These are phyloP conservation scores for Turnera subulata DNA, from an alignment of 345 rosid species.

Conservation along the genomic window DNA sequence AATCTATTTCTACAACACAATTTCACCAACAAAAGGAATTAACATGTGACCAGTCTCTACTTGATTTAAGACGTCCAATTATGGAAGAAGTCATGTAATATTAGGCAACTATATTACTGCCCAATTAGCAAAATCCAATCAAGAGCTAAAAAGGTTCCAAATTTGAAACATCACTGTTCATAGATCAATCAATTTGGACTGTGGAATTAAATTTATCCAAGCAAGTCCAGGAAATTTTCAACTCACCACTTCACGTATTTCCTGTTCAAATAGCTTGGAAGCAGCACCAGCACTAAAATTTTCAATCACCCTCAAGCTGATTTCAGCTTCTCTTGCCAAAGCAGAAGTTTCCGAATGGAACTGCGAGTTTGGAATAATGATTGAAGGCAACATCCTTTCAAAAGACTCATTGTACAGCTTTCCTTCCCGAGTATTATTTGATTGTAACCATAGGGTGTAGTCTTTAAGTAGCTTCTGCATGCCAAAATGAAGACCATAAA, in stretches of 20 bases:
- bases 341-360: slow-evolving; percentile 42
- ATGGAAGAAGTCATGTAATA: no score
- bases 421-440: slow-evolving; percentile 62
- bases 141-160: no score
- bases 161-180: no score
- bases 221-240: not conserved
- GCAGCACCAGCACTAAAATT: slow-evolving; percentile 53
- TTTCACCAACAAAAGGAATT: no score
- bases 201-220: no score
- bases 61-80: no score
- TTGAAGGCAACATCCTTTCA: slow-evolving; percentile 62
- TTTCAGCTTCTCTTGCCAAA: slow-evolving; percentile 39
- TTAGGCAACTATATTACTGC: no score
- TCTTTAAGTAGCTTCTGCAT: slow-evolving; percentile 67
- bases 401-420: slow-evolving; percentile 63
- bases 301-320: slow-evolving; percentile 53
- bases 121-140: no score
- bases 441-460: slow-evolving; percentile 59
- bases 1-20: no score
- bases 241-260: slow-evolving; percentile 81
- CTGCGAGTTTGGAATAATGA: slow-evolving; percentile 35
- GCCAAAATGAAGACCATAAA: slow-evolving; percentile 14
- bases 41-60: no score
- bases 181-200: no score
- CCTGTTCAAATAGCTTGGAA: slow-evolving; percentile 61